Evolutionary conservation across 2,329 filamentous ascomycete species (phyloP).

Genomic region (Ophiostoma sp.): DNA sequence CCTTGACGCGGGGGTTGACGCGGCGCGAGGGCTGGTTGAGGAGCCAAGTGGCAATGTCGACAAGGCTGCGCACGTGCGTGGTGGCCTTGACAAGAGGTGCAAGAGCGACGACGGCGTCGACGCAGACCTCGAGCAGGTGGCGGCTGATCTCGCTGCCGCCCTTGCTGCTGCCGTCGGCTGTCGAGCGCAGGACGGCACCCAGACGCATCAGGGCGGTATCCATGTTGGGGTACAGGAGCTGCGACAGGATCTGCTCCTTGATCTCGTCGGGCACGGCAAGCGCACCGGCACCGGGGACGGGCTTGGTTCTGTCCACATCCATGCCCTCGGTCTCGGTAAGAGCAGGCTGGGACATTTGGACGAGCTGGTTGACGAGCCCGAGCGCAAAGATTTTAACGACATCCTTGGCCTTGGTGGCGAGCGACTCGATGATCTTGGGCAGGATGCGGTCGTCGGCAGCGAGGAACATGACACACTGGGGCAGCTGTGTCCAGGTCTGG

Average conservation of each 20-base stretch:
- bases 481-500: conserved; percentile 69
- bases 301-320: neutral
- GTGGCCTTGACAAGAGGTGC: conserved; percentile 63
- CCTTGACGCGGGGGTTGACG: conserved; percentile 78
- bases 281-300: neutral
- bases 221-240: conserved; percentile 53
- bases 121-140: conserved; percentile 70
- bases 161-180: conserved; percentile 12
- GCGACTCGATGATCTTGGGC: conserved; percentile 63
- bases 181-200: conserved; percentile 22
- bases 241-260: conserved; percentile 41
- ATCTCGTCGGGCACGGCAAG: conserved; percentile 34
- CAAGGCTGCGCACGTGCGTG: conserved; percentile 67
- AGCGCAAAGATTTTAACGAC: conserved; percentile 81
- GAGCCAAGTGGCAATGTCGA: conserved; percentile 74
- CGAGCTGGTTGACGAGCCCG: conserved; percentile 65
- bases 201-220: conserved; percentile 48
- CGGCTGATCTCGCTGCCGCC: conserved; percentile 57
- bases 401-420: conserved; percentile 63
- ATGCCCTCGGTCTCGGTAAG: neutral
- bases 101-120: conserved; percentile 72
- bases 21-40: conserved; percentile 78
- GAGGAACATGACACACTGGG: conserved; percentile 64
- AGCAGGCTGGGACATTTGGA: conserved; percentile 50
- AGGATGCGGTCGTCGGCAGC: conserved; percentile 58